Evolutionary conservation across 2,329 filamentous ascomycete genomes (phyloP).

Genomic region (Paracoccidioides brasiliensis): DNA sequence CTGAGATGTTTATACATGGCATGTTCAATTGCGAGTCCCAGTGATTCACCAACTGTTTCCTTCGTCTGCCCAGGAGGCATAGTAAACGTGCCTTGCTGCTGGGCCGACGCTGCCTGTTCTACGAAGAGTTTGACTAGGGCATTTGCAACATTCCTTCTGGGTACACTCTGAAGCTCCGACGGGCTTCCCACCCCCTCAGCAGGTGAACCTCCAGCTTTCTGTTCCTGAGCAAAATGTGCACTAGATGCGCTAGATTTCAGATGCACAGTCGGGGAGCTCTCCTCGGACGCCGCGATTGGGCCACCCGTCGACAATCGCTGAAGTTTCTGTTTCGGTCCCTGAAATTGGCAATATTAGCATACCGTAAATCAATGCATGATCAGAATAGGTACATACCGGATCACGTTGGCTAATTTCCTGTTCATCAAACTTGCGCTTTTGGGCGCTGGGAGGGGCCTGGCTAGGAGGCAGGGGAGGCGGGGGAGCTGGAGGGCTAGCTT

Average conservation of each 20-base stretch:
- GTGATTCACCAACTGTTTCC: conserved; percentile 52
- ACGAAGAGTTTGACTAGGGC: conserved; percentile 57
- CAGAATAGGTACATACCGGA: conserved; percentile 17
- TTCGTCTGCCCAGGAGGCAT: conserved; percentile 51
- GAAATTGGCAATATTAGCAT: conserved; percentile 15
- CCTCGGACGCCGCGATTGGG: conserved; percentile 10
- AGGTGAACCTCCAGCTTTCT: conserved; percentile 20
- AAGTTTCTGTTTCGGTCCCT: conserved; percentile 32
- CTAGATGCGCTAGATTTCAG: conserved; percentile 22
- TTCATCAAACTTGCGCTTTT: conserved; percentile 35
- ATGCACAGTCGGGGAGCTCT: conserved; percentile 17
- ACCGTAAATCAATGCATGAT: background rate
- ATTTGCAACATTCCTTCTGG: conserved; percentile 56
- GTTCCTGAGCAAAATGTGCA: conserved; percentile 18
- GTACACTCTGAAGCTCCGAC: conserved; percentile 43
- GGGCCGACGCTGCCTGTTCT: conserved; percentile 51
- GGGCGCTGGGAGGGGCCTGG: conserved; percentile 17
- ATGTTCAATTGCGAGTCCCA: conserved; percentile 71
- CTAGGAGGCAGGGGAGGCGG: conserved; percentile 6
- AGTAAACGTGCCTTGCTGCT: conserved; percentile 51
- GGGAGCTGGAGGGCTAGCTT: conserved; percentile 3
- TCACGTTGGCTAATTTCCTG: conserved; percentile 19
- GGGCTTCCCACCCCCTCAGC: conserved; percentile 20
- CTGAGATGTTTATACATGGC: conserved; percentile 43
- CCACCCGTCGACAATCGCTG: conserved; percentile 23